Base-by-base conservation (phyloP, 2,329 filamentous ascomycete genomes). In the Botryosphaeria dothidea region DNA sequence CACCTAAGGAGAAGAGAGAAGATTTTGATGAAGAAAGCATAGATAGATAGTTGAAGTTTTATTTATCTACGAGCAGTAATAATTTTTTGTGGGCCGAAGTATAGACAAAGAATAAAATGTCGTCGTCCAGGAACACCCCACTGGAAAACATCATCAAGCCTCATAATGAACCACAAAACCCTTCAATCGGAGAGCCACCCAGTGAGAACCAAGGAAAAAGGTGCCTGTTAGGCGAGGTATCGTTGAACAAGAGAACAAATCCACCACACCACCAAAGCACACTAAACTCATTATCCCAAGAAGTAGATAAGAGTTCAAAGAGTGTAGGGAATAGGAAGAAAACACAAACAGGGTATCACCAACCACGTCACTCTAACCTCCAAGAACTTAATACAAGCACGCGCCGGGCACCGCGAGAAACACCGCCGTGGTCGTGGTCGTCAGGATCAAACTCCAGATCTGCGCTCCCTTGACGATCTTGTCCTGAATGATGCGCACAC, bases 401-500 rank as follows among this genome's bases (percentile, higher is more conserved):
- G 58, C 67, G 2, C 46, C 38, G 7, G 70, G 70, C 57, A 72
- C 23, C 8, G 69, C 69, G 11, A 69, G 54, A n/a, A 72, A 66
- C 9, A 65, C 69, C 25, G 73, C 71, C 11, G 73, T 73, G 51
- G 79, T 61, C 3, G 70, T 57, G 8, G 73, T 64, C 25, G 77
- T 72, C 8, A 73, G 64, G 9, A 78, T 65, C 3, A 74, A 69
- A 4, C 72, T 77, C 74, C 73, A 78, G 5, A 77, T n/a, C 34
- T 79, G 66, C 0, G 75, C 72, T 38, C 71, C 66, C 66, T 76
- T 68, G 0, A 80, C 72, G 2, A 93, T 92, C 65, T 85, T 90
- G 71, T 93, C 90, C 77, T 93, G 92, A 62, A 93, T 89, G 75
- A 90, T 86, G 62, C 90, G 83, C 65, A 94, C 82, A 19, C 88